Base-by-base conservation (phyloP, 2,329 filamentous ascomycete species). In the Colletotrichum trifolii region DNA sequence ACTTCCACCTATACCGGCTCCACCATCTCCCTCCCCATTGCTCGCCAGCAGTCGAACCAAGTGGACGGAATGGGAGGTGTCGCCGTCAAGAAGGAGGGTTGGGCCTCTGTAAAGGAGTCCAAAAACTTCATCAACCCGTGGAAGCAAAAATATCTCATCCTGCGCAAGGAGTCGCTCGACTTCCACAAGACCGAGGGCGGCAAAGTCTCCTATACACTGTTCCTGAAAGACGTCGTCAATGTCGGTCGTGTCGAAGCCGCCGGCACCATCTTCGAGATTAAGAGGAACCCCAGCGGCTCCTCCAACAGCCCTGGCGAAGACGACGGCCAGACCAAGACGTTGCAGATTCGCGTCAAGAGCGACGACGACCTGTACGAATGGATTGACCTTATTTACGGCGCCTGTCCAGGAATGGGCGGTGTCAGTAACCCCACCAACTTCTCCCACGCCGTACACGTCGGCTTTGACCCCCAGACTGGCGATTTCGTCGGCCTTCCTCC, bases 371-470 rank as follows among this genome's bases (percentile, higher is more conserved):
- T 99, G 58, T 99, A 99, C 78, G 94, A 97, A 73, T 99, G 96
- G 96, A 97, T 98, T 73, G 96, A 99, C 78, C 93, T 94, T 76
- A 96, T 99, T 70, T 98, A 98, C 76, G 94, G 95, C 71, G 91
- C 95, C 69, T 98, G 95, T 77, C 96, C 96, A 15, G 95, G 93
- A 68, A 97, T 98, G 93, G 94, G 96, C 67, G 96, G 96, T 71
- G 96, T 99, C 61, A 97, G 95, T 80, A 97, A 98, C 78, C 96
- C 96, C 6, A 98, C 96, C 69, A 97, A 98, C 82, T 99, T 99
- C 81, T 94, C 92, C 33, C 96, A 99, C 76, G 91, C 94, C 50
- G 94, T 99, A 33, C 96, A 99, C 76, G 96, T 99, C 70, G 96
- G 96, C 66, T 99, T 98, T 75, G 96, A 99, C 76, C 94, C 95